Conservation (phyloP, 495 filamentous ascomycete species). For the Penicillium odoratum region DNA sequence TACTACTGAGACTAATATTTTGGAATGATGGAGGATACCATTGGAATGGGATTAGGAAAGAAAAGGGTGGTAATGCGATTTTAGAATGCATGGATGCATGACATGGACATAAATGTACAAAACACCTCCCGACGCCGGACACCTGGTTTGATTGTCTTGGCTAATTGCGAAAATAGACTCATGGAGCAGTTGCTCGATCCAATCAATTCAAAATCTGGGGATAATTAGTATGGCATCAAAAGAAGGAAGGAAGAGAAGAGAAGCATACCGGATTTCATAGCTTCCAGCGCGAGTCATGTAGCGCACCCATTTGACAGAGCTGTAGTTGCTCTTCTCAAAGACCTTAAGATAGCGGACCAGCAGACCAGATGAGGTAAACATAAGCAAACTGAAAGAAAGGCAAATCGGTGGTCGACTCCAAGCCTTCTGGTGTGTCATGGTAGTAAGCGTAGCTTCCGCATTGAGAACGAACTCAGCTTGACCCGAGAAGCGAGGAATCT, state of each 20-base stretch:
- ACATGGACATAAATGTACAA: constrained; percentile 14
- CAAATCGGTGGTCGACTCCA: constrained; percentile 94
- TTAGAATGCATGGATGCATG: constrained; percentile 5
- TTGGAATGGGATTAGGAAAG: too few relatives aligned
- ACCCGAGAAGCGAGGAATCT: constrained; percentile 94
- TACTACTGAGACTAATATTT: constrained; percentile 4
- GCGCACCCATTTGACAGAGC: constrained; percentile 97
- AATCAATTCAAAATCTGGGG: neutral
- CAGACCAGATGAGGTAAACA: constrained; percentile 95
- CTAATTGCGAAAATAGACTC: neutral
- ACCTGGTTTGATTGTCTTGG: constrained; percentile 20
- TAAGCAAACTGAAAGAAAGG: constrained; percentile 87
- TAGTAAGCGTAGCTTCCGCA: constrained; percentile 88
- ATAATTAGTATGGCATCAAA: neutral
- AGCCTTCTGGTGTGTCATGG: constrained; percentile 98
- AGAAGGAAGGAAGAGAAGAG: neutral
- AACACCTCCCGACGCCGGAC: constrained; percentile 29
- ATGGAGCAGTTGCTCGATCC: neutral
- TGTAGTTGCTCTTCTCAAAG: constrained; percentile 99
- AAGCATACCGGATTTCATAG: constrained; percentile 55
- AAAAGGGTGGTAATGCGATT: neutral
- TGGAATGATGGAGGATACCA: neutral
- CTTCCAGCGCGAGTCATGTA: constrained; percentile 94
- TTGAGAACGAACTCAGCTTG: constrained; percentile 93
- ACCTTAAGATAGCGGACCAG: constrained; percentile 97